These are phyloP conservation scores for Exophiala bonariae DNA, from an alignment of 2,329 filamentous ascomycete genomes.

Conservation along the genomic window DNA sequence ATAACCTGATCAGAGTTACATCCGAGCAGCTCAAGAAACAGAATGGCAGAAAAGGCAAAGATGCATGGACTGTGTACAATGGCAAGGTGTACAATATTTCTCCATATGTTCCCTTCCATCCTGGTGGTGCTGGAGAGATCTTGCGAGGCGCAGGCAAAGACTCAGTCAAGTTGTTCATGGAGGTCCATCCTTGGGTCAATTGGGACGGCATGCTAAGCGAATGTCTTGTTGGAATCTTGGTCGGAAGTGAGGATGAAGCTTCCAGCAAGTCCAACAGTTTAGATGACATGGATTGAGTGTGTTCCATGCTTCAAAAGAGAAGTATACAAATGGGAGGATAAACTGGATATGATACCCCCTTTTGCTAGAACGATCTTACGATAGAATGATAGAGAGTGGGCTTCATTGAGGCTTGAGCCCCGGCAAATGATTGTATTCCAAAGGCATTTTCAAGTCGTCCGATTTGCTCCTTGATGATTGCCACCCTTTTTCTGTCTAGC, in stretches of 20 bases:
- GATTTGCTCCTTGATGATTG: too few relatives aligned
- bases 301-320: too few relatives aligned
- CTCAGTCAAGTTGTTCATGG: conserved; percentile 61
- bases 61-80: conserved; percentile 87
- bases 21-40: conserved; percentile 75
- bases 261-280: conserved; percentile 36
- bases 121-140: conserved; percentile 68
- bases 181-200: conserved; percentile 68
- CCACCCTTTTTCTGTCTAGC: too few relatives aligned
- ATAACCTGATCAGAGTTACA: conserved; percentile 69
- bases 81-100: conserved; percentile 93
- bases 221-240: conserved; percentile 62
- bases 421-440: background rate
- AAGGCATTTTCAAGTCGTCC: too few relatives aligned
- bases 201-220: conserved; percentile 66
- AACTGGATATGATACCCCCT: conserved; percentile 12
- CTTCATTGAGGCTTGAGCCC: background rate
- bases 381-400: conserved; percentile 1
- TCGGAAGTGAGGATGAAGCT: conserved; percentile 51
- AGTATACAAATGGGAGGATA: conserved; percentile 5
- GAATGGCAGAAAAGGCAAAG: conserved; percentile 78
- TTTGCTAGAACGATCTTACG: conserved; percentile 6
- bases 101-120: conserved; percentile 87
- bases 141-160: conserved; percentile 67
- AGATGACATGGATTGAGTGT: conserved; percentile 65